These are phyloP conservation scores for Acanthochlamys bracteata DNA, from an alignment of 106 monocot species.

Conservation along the genomic window DNA sequence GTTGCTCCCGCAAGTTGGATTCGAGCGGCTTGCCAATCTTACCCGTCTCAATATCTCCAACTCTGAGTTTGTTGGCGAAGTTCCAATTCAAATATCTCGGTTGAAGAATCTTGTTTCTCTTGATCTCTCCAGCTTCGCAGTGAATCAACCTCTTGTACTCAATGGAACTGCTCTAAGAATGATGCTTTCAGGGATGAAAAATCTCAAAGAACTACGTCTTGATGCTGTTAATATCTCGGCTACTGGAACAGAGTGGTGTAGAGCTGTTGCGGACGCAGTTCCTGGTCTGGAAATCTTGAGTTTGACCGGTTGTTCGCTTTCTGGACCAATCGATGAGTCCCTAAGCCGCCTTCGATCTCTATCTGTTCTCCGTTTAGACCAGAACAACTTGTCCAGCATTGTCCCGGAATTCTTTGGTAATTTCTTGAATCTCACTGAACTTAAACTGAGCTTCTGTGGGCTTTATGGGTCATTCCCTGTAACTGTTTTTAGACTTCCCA, in stretches of 20 bases:
- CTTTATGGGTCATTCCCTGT: conserved; percentile 39
- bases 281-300: conserved; percentile 30
- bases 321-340: conserved; percentile 28
- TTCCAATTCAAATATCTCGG: background rate
- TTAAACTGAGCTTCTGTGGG: conserved; percentile 25
- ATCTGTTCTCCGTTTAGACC: conserved; percentile 22
- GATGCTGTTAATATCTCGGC: background rate
- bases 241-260: background rate
- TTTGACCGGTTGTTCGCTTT: conserved; percentile 38
- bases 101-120: conserved; percentile 6
- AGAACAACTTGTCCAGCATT: conserved; percentile 28
- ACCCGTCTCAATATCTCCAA: conserved; percentile 8
- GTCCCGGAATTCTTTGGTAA: conserved; percentile 34
- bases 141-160: background rate
- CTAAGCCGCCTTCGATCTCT: conserved; percentile 22
- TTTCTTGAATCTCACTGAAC: conserved; percentile 23
- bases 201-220: conserved; percentile 3
- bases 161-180: conserved; percentile 7
- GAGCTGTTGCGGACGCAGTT: background rate
- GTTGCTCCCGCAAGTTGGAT: background rate
- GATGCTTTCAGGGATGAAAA: conserved; percentile 19
- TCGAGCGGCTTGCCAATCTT: conserved; percentile 1
- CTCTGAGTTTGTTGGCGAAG: background rate
- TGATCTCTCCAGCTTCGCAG: background rate
- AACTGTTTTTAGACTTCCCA: conserved; percentile 21